A percentile compares a stretch with the other conserved stretches of the same genome.
These are phyloP conservation scores for Phytopythium oedochilum DNA, from an alignment of 352 stramenopile species.

Conservation along the genomic window DNA sequence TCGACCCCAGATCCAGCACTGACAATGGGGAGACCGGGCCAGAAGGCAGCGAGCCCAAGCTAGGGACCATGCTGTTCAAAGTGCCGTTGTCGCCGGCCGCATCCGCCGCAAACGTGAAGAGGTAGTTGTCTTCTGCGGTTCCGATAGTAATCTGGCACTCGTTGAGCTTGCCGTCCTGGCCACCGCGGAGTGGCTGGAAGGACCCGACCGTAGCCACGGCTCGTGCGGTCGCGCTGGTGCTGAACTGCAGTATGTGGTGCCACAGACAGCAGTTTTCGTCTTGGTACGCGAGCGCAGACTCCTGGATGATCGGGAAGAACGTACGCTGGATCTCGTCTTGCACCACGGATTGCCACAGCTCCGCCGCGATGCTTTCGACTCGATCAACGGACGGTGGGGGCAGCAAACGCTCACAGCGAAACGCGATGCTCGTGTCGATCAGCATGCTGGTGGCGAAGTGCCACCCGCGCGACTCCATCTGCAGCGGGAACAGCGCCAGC, in stretches of 20 bases:
- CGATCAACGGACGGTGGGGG: conserved; percentile 4
- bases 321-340: conserved; percentile 59
- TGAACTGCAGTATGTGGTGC: conserved; percentile 35
- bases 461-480: conserved; percentile 45
- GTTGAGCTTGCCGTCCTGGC: conserved; percentile 13
- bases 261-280: conserved; percentile 19
- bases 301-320: conserved; percentile 48
- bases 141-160: conserved; percentile 53
- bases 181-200: conserved; percentile 10
- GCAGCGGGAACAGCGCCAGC: conserved; percentile 23
- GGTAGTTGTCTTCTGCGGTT: conserved; percentile 41
- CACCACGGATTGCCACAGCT: conserved; percentile 48
- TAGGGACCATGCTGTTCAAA: neutral
- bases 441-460: conserved; percentile 31
- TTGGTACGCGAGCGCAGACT: conserved; percentile 32
- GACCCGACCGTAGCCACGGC: conserved; percentile 43
- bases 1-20: conserved; percentile 16
- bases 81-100: conserved; percentile 7
- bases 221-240: conserved; percentile 13
- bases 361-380: conserved; percentile 26
- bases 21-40: conserved; percentile 11
- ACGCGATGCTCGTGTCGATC: conserved; percentile 33
- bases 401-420: conserved; percentile 36
- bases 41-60: conserved; percentile 9
- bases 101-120: conserved; percentile 38